Percentiles rank a stretch among this genome's conserved stretches.
Evolutionary conservation across 176 grass and related monocot genomes (phyloP).

Genomic region (Oryza nivara): DNA sequence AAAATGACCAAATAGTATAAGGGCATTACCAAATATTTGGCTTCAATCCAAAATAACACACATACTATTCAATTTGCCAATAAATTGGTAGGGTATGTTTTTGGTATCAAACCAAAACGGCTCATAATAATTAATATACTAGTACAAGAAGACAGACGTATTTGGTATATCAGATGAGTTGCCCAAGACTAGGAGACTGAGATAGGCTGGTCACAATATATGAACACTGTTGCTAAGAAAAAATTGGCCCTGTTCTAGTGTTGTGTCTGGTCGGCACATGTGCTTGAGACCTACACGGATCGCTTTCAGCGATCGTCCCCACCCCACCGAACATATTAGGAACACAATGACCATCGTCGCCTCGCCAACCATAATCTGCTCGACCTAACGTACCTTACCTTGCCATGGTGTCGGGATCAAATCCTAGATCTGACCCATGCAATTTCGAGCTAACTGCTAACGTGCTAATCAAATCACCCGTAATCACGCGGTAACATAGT

Average conservation of each 20-base stretch:
- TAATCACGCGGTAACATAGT: not conserved
- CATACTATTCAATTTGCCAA: too few species aligned
- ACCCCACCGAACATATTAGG: constrained; percentile 40
- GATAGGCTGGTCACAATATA: constrained; percentile 18
- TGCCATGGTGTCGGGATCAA: constrained; percentile 23
- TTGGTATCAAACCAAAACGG: too few species aligned
- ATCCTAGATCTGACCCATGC: constrained; percentile 42
- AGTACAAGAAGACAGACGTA: not conserved
- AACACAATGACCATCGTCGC: constrained; percentile 31
- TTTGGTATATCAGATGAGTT: not conserved
- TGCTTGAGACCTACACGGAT: constrained; percentile 31
- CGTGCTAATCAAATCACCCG: not conserved
- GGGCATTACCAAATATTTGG: too few species aligned
- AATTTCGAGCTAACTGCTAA: not conserved
- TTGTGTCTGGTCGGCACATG: constrained; percentile 4
- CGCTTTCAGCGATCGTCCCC: constrained; percentile 16
- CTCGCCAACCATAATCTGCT: constrained; percentile 44
- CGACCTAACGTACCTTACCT: constrained; percentile 28
- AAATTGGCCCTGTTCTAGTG: not conserved
- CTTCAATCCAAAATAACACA: too few species aligned
- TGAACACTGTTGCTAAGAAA: not conserved
- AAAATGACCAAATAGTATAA: too few species aligned
- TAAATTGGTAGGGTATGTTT: too few species aligned
- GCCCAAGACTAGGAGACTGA: not conserved
- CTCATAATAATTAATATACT: not conserved